Evolutionary conservation across 305 asterid genomes (phyloP), one percentile per base, ranked within the genome.

Genomic region (Ruellia speciosa): DNA sequence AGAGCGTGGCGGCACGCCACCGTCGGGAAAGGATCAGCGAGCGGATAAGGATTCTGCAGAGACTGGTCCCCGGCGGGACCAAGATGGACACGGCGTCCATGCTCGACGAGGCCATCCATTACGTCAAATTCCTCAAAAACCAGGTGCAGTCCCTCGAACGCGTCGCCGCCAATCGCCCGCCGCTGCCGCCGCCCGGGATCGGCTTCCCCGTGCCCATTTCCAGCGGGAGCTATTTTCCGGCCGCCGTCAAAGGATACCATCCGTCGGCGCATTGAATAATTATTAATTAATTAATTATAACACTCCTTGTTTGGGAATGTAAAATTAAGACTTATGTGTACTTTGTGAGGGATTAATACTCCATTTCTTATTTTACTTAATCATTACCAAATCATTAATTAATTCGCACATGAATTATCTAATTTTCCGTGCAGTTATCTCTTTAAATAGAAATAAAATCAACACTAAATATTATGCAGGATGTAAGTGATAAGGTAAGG

Each of bases 51-150:
- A 92, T 84, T 5, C 76, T 92, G 18, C 99, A 92, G 62, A 78
- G 97, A 70, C 85, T 92, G 7, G 99, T 92, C 3, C 99, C 99
- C 14, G 99, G 99, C 2, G 99, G 99, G 12, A 92, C 97, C 0
- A 92, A 92, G 55, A 92, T 92, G 99, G 99, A 92, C 58, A 92
- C 99, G 41, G 99, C 99, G 13, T 92, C 99, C 5, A 92, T 92
- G 99, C 62, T 92, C 1, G 99, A 92, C 17, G 99, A 92, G 77
- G 99, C 99, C 6, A 84, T 88, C 43, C 99, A 88, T 51, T 92
- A 92, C 40, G 94, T 92, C 9, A 92, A 92, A 57, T 92, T 92
- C 58, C 54, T 92, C 77, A 88, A 92, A 54, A 84, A 78, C 6
- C 99, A 92, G 70, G 90, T 92, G 41, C 90, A 84, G 64, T 79